Evolutionary conservation across 805 yeast species (phyloP).

Genomic region (Candida nanaspora): DNA sequence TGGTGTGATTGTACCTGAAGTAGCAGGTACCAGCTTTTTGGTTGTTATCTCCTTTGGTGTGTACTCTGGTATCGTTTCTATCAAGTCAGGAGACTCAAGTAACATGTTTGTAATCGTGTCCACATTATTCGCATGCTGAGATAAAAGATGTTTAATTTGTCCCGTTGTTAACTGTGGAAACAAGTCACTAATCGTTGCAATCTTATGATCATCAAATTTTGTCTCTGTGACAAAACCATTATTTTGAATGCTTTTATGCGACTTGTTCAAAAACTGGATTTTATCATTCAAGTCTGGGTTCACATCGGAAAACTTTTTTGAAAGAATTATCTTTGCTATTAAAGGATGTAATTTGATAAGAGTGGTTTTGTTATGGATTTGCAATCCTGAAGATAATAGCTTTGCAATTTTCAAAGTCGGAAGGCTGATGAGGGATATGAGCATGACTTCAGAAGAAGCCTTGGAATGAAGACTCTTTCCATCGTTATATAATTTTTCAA

Average conservation of each 20-base stretch:
- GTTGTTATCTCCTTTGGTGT: conserved; percentile 4
- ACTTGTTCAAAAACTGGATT: conserved; percentile 37
- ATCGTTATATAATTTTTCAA: conserved; percentile 51
- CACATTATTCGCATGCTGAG: conserved; percentile 40
- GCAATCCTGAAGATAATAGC: conserved; percentile 35
- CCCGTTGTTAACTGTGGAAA: conserved; percentile 55
- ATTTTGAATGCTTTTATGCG: neutral
- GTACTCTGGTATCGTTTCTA: conserved; percentile 26
- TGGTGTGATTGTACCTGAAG: neutral
- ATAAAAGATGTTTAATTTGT: conserved; percentile 43
- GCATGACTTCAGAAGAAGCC: conserved; percentile 38
- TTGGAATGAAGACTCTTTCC: conserved; percentile 48
- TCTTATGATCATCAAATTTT: conserved; percentile 27
- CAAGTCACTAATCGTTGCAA: conserved; percentile 42
- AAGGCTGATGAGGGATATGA: conserved; percentile 45
- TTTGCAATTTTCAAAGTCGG: conserved; percentile 35
- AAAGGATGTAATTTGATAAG: conserved; percentile 44
- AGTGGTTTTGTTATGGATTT: conserved; percentile 33
- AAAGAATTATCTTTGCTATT: conserved; percentile 44
- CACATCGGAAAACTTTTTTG: conserved; percentile 36
- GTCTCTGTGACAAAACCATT: too few relatives aligned
- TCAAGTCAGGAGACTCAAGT: conserved; percentile 52
- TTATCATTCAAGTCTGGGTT: conserved; percentile 43
- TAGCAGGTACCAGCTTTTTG: neutral
- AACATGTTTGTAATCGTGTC: conserved; percentile 52